Evolutionary conservation across 225 moss, liverwort and hornwort species (phyloP).

Genomic region (Antitrichia curtipendula): DNA sequence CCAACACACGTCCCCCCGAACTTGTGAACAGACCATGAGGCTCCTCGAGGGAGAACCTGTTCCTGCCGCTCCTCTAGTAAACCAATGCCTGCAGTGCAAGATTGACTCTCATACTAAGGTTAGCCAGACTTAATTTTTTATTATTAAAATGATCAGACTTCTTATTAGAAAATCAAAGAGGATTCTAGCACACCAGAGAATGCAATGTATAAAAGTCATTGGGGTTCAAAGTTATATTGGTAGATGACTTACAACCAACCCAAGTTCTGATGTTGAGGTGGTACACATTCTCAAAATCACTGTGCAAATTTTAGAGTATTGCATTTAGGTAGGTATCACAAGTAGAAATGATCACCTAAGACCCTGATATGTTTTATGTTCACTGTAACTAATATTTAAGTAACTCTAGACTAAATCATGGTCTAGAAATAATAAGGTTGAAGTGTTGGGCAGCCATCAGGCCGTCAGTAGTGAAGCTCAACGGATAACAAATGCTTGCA

Average conservation of each 20-base stretch:
- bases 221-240: not conserved
- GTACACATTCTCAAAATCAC: not conserved
- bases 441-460: not conserved
- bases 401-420: not conserved
- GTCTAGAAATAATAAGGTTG: not conserved
- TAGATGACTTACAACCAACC: not conserved
- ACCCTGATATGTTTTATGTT: not conserved
- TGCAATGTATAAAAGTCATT: not conserved
- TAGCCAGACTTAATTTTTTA: not conserved
- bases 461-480: not conserved
- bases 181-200: not conserved
- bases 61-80: constrained; percentile 30
- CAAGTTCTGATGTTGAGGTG: not conserved
- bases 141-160: not conserved
- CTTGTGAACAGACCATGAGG: constrained; percentile 85
- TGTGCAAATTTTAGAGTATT: not conserved
- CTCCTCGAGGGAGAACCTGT: constrained; percentile 52
- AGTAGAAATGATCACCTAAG: not conserved
- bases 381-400: not conserved
- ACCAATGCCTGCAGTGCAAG: constrained; percentile 29
- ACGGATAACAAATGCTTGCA: not conserved
- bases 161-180: not conserved
- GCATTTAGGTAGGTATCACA: not conserved
- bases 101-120: not conserved
- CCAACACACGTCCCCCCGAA: constrained; percentile 96